Evolutionary conservation across 306 rosid genomes (phyloP), one percentile per base, ranked within the genome.

Genomic region (Boehmeria nivea): DNA sequence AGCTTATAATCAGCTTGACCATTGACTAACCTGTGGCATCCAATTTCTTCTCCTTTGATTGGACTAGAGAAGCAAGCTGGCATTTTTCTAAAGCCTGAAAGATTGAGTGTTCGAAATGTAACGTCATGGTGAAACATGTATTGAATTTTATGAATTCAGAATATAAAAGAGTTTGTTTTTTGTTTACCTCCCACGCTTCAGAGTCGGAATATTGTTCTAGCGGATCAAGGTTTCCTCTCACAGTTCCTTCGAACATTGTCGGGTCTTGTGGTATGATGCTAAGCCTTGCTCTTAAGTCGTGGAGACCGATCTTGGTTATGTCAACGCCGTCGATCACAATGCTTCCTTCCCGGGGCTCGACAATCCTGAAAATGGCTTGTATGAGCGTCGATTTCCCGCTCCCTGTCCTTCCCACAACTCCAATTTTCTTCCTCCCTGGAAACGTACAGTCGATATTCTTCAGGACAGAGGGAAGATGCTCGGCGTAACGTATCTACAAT

Each of bases 221-320:
- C 33, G 98, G 95, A 40, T 87, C 98, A 19, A 90, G 72, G 70
- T 90, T 90, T 58, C 84, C 88, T 76, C 97, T 82, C 52, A 86
- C 77, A 2, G 97, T 86, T 73, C 97, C 95, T 69, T 86, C 95
- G 71, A 87, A 90, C 87, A 90, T 74, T 27, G 88, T 60, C 6
- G 98, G 94, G 46, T 87, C 98, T 64, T 90, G 98, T 12, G 98
- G 95, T 42, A 90, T 90, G 71, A 87, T 90, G 70, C 98, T 87
- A 34, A 90, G 88, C 80, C 85, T 86, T 59, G 88, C 73, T 72
- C 98, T 78, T 26, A 90, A 72, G 72, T 90, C 98, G 76, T 90
- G 88, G 31, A 90, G 95, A 26, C 98, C 95, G 12, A 90, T 87
- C 62, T 76, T 78, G 71, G 81, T 73, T 43, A 84, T 87, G 60